Base-by-base conservation (phyloP, 495 filamentous ascomycete genomes). In the Chaetomium fimeti region DNA sequence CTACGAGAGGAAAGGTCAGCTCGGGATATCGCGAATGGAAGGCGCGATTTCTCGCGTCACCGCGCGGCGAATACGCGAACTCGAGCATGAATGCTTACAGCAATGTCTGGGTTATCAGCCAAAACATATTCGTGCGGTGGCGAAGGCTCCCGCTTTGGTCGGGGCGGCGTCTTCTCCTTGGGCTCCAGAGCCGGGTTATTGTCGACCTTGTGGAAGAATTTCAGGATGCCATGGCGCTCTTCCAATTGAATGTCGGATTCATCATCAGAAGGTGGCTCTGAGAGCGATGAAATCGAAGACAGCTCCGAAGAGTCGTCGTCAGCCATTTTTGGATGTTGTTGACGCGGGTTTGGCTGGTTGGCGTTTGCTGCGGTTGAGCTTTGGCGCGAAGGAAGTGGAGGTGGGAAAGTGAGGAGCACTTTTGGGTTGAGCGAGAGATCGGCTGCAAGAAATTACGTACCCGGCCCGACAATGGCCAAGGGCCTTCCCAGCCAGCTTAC, bases 121-220 rank as follows among this genome's bases (percentile, higher is more conserved):
- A 96, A 73, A 24, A 92, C 88, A 77, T 89, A 89, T 82, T 92
- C 91, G 77, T 96, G 93, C 7, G 90, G 87, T 71, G 93, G 93
- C 69, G 92, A 93, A 32, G 91, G 87, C 57, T 87, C 85, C 68
- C 91, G 83, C 79, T 87, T 88, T 64, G 88, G 89, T 63, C 87
- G 81, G 36, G 90, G 89, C 57, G 89, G 88, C 67, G 88, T 84
- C 60, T 70, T 68, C 65, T 78, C 80, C 69, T 74, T 75, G 67
- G 74, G 71, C 24, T 77, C 68, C 65, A 73, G 65, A 54, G 67
- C 69, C 28, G 75, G 70, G 64, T 74, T 77, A 55, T 76, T 65
- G 62, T 78, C 71, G 47, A 81, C 72, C 69, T 81, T 83, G 65
- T 82, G 78, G 71, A 85, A 84, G 79, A 84, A 85, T 69, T 82